Base-by-base conservation (phyloP, 2,329 filamentous ascomycete species). In the Pseudomassariella vexata region DNA sequence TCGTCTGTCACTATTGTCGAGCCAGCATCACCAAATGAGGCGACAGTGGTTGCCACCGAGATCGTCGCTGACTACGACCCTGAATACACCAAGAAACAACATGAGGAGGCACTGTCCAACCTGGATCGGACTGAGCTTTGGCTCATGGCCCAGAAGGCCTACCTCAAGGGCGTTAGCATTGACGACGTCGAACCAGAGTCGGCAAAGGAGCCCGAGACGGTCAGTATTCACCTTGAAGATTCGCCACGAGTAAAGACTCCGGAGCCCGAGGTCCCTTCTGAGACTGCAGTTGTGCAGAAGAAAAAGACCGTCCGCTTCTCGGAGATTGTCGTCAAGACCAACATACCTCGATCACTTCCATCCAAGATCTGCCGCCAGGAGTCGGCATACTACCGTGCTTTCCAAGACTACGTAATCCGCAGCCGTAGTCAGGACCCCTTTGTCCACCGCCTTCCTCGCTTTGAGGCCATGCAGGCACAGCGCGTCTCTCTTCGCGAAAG, bases 341-440 rank as follows among this genome's bases (percentile, higher is more conserved):
- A 65, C 22, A 56, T 66, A 24, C 68, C 71, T 16, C 66, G 66
- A 46, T 59, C 58, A 21, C 59, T 78, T 12, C 73, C 73, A 8
- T 61, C 70, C 34, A 63, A 70, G 59, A 58, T 79, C 19, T 36
- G 57, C 16, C 68, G 66, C 36, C 66, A 74, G 50, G 85, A 92
- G 49, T 81, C 82, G 4, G 84, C 89, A 5, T 95, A 95, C 59
- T 90, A 88, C 62, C 82, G 85, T 39, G 87, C 87, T 8, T 95
- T 95, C 56, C 79, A 87, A 45, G 79, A 82, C 50, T 73, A 85
- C 44, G 65, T 80, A 27, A 72, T 84, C 37, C 75, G 76, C 19
- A 77, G 76, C 10, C 77, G 76, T 35, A 67, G 70, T 32, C 65
- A 70, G 12, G 92, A 96, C 56, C 79, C 82, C 8, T 95, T 95